Percentiles rank a stretch among this genome's conserved stretches.
Conservation (phyloP, 2,329 filamentous ascomycete species). For the Exophiala mesophila region DNA sequence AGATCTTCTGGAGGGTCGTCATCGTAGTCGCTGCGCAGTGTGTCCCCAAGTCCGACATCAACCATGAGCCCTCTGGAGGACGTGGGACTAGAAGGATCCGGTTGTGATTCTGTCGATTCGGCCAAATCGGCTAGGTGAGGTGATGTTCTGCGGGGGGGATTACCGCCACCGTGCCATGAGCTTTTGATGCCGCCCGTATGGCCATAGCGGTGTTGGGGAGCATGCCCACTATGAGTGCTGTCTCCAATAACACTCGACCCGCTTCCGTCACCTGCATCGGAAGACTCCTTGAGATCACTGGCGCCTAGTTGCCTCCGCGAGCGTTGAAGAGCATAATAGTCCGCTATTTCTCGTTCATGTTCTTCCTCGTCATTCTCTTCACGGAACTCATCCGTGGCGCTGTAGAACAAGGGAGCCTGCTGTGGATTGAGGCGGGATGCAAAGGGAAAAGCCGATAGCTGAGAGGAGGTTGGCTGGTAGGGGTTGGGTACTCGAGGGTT, state of each 20-base stretch:
- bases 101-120: slow-evolving; percentile 33
- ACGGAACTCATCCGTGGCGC: slow-evolving; percentile 79
- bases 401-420: slow-evolving; percentile 91
- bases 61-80: slow-evolving; percentile 57
- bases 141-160: slow-evolving; percentile 36
- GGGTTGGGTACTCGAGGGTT: slow-evolving; percentile 53
- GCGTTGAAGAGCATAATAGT: slow-evolving; percentile 84
- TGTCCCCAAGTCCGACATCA: slow-evolving; percentile 76
- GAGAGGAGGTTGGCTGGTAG: slow-evolving; percentile 68
- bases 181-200: slow-evolving; percentile 51
- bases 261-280: slow-evolving; percentile 70
- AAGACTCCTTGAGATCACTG: slow-evolving; percentile 77
- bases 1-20: slow-evolving; percentile 38
- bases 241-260: slow-evolving; percentile 53
- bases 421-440: slow-evolving; percentile 66
- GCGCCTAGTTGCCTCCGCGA: slow-evolving; percentile 84
- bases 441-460: slow-evolving; percentile 72
- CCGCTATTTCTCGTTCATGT: slow-evolving; percentile 84
- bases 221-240: slow-evolving; percentile 42
- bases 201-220: slow-evolving; percentile 36
- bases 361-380: slow-evolving; percentile 93
- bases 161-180: slow-evolving; percentile 51
- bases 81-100: slow-evolving; percentile 53
- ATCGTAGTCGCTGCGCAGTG: slow-evolving; percentile 44
- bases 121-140: slow-evolving; percentile 32